Conservation (phyloP, 2,329 filamentous ascomycete species). For the Colletotrichum sansevieriae region DNA sequence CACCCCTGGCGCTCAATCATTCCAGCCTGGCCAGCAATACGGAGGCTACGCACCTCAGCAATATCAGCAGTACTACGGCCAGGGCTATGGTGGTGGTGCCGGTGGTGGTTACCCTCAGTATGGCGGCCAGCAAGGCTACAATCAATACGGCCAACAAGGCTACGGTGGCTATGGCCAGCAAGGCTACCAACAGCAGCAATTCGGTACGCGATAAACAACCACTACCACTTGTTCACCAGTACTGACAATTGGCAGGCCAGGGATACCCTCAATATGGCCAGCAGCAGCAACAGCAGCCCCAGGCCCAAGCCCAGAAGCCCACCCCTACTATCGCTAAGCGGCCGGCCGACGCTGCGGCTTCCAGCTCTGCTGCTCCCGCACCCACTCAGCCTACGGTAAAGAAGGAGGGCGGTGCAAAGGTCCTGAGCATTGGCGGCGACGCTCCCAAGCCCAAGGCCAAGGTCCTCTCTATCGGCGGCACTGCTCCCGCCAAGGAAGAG, state of each 20-base stretch:
- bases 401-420: constrained; percentile 72
- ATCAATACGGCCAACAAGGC: constrained; percentile 59
- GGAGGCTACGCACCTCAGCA: constrained; percentile 66
- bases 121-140: constrained; percentile 56
- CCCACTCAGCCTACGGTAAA: constrained; percentile 64
- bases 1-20: constrained; percentile 77
- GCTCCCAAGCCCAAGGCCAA: constrained; percentile 67
- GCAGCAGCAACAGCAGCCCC: constrained; percentile 55
- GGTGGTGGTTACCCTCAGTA: constrained; percentile 69
- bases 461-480: constrained; percentile 58
- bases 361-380: constrained; percentile 54
- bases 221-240: neutral
- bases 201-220: constrained; percentile 45
- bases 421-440: constrained; percentile 73
- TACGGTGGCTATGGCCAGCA: constrained; percentile 49
- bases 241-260: constrained; percentile 36
- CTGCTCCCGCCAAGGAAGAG: constrained; percentile 55
- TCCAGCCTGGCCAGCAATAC: constrained; percentile 79
- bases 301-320: constrained; percentile 53
- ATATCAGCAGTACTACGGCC: constrained; percentile 67
- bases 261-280: constrained; percentile 66
- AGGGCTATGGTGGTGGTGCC: constrained; percentile 64
- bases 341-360: constrained; percentile 61
- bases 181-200: constrained; percentile 61
- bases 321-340: constrained; percentile 75